Conservation (phyloP, 1,284 basidiomycete species). For the Apiotrichum domesticum region DNA sequence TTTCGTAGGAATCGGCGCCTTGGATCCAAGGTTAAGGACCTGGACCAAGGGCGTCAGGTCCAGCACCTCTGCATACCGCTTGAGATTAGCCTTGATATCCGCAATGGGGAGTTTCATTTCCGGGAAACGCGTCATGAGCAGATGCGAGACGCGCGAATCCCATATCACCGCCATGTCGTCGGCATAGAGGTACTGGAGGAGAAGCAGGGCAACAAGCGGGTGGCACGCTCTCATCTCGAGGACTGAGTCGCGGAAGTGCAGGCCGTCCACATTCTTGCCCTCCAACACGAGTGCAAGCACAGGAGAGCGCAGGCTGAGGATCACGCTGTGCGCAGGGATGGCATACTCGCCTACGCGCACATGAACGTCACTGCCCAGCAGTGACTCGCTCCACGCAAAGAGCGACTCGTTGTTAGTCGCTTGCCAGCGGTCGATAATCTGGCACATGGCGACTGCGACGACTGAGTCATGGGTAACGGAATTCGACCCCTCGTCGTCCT, state of each 20-base stretch:
- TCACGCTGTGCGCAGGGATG: conserved; percentile 40
- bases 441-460: conserved; percentile 38
- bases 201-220: conserved; percentile 62
- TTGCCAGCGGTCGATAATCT: conserved; percentile 39
- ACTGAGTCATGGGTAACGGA: conserved; percentile 43
- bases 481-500: conserved; percentile 44
- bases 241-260: not conserved
- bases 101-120: conserved; percentile 49
- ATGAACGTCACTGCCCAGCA: conserved; percentile 40
- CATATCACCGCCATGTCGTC: conserved; percentile 77
- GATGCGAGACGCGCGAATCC: conserved; percentile 65
- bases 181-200: conserved; percentile 81
- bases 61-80: conserved; percentile 54
- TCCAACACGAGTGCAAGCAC: conserved; percentile 20
- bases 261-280: conserved; percentile 16
- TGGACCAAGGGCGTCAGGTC: conserved; percentile 38
- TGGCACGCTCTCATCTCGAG: conserved; percentile 27
- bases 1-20: conserved; percentile 29
- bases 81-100: conserved; percentile 62
- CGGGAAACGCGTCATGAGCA: conserved; percentile 51
- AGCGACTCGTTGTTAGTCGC: conserved; percentile 31
- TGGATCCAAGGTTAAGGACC: conserved; percentile 36
- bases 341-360: conserved; percentile 31
- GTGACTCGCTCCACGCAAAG: conserved; percentile 40
- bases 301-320: conserved; percentile 34